phyloP scores from a whole-genome alignment of 1,139 yeast genomes.

The Eremothecium gossypii region DNA sequence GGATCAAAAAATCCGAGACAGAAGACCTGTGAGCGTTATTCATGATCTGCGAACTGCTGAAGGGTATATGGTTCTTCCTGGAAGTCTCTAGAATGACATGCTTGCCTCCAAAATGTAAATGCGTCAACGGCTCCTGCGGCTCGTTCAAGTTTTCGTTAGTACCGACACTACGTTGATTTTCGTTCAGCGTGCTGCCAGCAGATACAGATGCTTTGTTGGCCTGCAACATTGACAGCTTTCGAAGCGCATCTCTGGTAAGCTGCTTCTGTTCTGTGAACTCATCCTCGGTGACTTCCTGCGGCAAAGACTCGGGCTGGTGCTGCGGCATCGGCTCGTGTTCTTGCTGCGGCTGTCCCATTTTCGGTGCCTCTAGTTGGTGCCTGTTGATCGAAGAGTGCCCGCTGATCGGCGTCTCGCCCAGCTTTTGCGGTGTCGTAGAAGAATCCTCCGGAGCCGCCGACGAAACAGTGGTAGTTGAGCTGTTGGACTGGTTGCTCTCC shows the following conservation, averaged over 20 bases:
- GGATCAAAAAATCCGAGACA: constrained; percentile 13
- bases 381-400: constrained; percentile 1
- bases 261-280: constrained; percentile 30
- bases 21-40: constrained; percentile 1
- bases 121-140: constrained; percentile 10
- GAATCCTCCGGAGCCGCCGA: constrained; percentile 3
- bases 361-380: neutral
- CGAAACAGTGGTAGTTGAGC: constrained; percentile 2
- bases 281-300: constrained; percentile 22
- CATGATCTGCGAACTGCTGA: neutral
- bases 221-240: constrained; percentile 28
- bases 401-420: constrained; percentile 4
- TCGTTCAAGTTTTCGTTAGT: constrained; percentile 8
- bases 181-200: constrained; percentile 7
- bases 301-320: constrained; percentile 15
- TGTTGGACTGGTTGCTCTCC: constrained; percentile 1
- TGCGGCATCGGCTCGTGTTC: constrained; percentile 8
- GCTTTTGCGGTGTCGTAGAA: constrained; percentile 3
- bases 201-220: constrained; percentile 8
- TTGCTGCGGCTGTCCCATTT: neutral
- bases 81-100: constrained; percentile 17
- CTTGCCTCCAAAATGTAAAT: constrained; percentile 16
- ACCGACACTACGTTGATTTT: neutral
- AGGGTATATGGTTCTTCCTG: constrained; percentile 6
- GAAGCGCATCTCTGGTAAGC: constrained; percentile 34